phyloP scores from a whole-genome alignment of 1,139 yeast genomes.

The Magnusiomyces ingens region DNA sequence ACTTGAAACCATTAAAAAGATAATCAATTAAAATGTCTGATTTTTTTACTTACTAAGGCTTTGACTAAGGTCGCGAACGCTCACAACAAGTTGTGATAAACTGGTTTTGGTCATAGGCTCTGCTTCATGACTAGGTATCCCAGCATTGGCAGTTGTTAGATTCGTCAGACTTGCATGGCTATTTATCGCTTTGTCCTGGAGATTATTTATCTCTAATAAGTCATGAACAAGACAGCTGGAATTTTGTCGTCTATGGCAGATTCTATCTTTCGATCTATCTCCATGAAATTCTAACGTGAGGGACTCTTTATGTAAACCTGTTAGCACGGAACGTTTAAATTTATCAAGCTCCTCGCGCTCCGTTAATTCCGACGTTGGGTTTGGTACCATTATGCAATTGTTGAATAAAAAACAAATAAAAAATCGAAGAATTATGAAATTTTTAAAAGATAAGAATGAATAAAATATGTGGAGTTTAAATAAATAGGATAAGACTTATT shows the following conservation, averaged over 20 bases:
- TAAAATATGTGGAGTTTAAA: no score
- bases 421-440: no score
- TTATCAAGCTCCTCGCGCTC: background rate
- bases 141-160: background rate
- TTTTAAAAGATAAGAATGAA: no score
- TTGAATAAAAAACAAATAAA: no score
- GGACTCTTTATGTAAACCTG: background rate
- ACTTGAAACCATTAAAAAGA: conserved; percentile 14
- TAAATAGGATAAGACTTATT: no score
- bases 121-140: background rate
- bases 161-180: background rate
- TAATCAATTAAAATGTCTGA: background rate
- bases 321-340: background rate
- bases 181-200: background rate
- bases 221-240: conserved; percentile 7
- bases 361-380: no score
- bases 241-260: background rate
- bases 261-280: background rate
- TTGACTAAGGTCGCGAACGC: conserved; percentile 37
- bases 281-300: background rate
- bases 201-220: conserved; percentile 1
- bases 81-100: conserved; percentile 36
- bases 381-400: no score
- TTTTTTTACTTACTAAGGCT: conserved; percentile 29
- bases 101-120: conserved; percentile 32